These are phyloP conservation scores for Aegilops bicornis DNA, from an alignment of 176 grass and related monocot species.

Conservation along the genomic window DNA sequence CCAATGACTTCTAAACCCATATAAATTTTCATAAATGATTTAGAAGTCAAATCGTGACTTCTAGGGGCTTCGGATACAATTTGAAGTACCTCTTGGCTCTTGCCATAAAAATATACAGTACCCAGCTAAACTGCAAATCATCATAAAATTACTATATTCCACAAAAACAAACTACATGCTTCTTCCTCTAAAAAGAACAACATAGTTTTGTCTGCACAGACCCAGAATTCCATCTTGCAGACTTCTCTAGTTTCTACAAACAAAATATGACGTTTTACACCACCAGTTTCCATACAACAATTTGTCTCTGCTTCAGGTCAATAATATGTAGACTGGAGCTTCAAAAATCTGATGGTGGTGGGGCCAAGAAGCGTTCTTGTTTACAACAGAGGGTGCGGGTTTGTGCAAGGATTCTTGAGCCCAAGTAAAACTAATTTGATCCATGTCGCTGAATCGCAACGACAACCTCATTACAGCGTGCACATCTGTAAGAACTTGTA, in stretches of 20 bases:
- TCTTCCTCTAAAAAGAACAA: neutral
- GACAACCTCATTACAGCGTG: constrained; percentile 66
- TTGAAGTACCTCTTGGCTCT: neutral
- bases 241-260: neutral
- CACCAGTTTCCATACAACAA: neutral
- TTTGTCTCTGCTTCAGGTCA: neutral
- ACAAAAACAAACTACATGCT: neutral
- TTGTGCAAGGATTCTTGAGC: constrained; percentile 1
- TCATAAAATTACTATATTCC: neutral
- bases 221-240: neutral
- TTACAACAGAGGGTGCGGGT: neutral
- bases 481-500: constrained; percentile 63
- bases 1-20: too few relatives aligned
- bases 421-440: constrained; percentile 40
- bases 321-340: neutral
- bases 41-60: neutral
- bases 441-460: constrained; percentile 80
- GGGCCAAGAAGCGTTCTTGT: neutral
- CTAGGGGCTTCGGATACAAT: neutral
- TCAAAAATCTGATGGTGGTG: neutral
- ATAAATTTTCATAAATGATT: neutral
- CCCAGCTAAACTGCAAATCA: neutral
- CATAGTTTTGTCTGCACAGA: neutral
- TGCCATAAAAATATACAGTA: neutral
- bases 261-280: neutral